These are phyloP conservation scores for Diaporthe eres DNA, from an alignment of 2,329 filamentous ascomycete genomes.

Conservation along the genomic window DNA sequence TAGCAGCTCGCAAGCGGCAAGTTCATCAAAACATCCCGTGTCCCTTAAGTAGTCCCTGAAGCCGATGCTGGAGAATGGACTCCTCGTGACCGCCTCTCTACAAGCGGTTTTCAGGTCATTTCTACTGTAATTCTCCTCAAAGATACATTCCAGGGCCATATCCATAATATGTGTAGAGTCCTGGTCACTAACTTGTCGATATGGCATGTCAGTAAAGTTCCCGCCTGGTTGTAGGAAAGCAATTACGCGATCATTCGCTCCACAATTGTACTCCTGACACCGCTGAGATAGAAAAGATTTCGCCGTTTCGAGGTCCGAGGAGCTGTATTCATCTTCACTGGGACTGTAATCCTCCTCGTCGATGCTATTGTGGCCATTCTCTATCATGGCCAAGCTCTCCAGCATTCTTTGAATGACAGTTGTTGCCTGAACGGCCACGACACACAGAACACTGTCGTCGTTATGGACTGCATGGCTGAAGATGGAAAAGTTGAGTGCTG, in stretches of 20 bases:
- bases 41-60: neutral
- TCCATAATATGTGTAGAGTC: neutral
- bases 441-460: neutral
- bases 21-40: neutral
- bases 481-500: neutral
- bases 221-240: neutral
- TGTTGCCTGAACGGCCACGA: neutral
- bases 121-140: rapidly evolving
- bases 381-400: neutral
- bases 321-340: neutral
- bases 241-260: neutral
- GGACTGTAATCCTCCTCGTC: too few species aligned
- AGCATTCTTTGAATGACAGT: neutral
- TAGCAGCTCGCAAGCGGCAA: neutral
- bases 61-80: neutral
- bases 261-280: neutral
- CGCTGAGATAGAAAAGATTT: neutral
- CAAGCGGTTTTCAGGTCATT: neutral
- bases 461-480: too few species aligned
- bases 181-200: neutral
- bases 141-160: neutral
- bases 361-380: neutral
- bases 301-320: neutral
- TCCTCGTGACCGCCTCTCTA: neutral
- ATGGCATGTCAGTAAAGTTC: neutral